Percentiles rank a stretch among this genome's conserved stretches.
Conservation (phyloP, 2,329 filamentous ascomycete species). For the Ophiostoma sp. region DNA sequence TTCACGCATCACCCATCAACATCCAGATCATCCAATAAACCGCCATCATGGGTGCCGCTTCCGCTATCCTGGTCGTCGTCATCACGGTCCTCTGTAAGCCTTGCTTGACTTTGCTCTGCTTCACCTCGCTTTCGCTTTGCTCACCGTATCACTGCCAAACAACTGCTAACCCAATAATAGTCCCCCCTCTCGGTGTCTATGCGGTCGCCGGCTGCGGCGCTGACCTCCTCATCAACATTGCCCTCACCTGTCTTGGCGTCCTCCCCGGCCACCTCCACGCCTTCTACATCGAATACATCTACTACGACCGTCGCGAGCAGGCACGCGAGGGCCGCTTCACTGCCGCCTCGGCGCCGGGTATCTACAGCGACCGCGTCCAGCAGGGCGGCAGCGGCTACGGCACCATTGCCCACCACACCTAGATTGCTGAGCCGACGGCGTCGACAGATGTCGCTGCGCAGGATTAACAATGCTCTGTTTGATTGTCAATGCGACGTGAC, state of each 20-base stretch:
- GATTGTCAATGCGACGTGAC: not conserved
- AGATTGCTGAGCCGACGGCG: not conserved
- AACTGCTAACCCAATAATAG: constrained; percentile 36
- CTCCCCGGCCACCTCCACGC: constrained; percentile 74
- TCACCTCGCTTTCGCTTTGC: not conserved
- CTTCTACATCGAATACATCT: constrained; percentile 78
- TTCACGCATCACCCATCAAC: not conserved
- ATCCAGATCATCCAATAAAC: not conserved
- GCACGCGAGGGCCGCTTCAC: constrained; percentile 52
- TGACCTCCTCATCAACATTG: constrained; percentile 63
- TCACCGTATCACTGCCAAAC: not conserved
- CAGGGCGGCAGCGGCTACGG: constrained; percentile 56
- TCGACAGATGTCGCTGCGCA: not conserved
- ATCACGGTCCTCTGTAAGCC: constrained; percentile 50
- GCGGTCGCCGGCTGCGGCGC: constrained; percentile 59
- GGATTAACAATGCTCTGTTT: not conserved
- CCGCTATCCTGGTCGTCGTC: constrained; percentile 46
- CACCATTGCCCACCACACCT: constrained; percentile 27
- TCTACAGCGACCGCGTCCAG: constrained; percentile 70
- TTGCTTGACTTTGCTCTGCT: not conserved
- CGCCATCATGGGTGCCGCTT: constrained; percentile 43
- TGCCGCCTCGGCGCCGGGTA: constrained; percentile 55
- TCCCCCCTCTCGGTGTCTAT: constrained; percentile 61
- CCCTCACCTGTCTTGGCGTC: constrained; percentile 62
- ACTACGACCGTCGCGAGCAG: constrained; percentile 67